These are phyloP conservation scores for Talaromyces sp. DNA, from an alignment of 2,329 filamentous ascomycete genomes.

Conservation along the genomic window DNA sequence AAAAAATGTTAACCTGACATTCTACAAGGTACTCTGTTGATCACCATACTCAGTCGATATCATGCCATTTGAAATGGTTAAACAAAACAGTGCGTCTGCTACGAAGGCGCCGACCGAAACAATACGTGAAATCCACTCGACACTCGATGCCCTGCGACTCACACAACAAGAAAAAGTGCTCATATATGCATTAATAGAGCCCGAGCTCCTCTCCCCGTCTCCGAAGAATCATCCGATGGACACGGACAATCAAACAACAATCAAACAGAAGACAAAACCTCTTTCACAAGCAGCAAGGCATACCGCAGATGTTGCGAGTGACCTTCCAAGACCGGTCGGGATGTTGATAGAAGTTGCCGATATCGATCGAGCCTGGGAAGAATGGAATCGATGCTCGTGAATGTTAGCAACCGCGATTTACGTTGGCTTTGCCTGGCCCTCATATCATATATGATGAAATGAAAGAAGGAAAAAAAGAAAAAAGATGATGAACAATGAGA, in stretches of 20 bases:
- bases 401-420: neutral
- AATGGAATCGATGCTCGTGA: neutral
- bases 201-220: neutral
- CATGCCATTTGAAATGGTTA: neutral
- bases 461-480: neutral
- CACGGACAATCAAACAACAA: neutral
- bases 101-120: neutral
- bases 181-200: neutral
- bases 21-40: neutral
- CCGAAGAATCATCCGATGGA: neutral
- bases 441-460: neutral
- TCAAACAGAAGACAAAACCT: neutral
- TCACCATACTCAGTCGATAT: neutral
- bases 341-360: constrained; percentile 2
- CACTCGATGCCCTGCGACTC: neutral
- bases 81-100: neutral
- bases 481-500: neutral
- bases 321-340: neutral
- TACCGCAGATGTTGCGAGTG: neutral
- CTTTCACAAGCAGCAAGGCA: neutral
- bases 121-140: neutral
- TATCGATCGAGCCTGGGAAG: constrained; percentile 1
- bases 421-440: neutral
- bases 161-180: neutral
- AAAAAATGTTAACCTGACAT: neutral